Conservation (phyloP, 768 basidiomycete species). For the Mycena haematopus region DNA sequence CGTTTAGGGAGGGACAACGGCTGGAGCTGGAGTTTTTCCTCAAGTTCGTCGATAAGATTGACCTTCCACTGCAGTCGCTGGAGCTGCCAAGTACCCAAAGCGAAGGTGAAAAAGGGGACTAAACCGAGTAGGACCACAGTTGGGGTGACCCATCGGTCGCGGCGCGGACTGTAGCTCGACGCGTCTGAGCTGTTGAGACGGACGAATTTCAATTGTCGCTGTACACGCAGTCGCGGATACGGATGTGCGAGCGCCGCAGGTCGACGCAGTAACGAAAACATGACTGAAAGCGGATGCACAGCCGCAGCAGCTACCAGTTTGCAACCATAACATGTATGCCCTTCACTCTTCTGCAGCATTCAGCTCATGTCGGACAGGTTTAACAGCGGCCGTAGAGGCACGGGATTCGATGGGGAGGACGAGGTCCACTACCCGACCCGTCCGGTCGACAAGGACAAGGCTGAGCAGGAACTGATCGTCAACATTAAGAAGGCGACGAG, state of each 20-base stretch:
- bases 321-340: slow-evolving; percentile 15
- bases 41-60: slow-evolving; percentile 89
- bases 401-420: slow-evolving; percentile 73
- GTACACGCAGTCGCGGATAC: slow-evolving; percentile 10
- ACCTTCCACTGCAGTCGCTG: slow-evolving; percentile 95
- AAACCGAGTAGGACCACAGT: slow-evolving; percentile 79
- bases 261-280: slow-evolving; percentile 30
- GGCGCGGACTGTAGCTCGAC: slow-evolving; percentile 62
- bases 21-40: slow-evolving; percentile 83
- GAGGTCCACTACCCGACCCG: slow-evolving; percentile 95
- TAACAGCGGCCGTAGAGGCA: slow-evolving; percentile 38
- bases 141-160: slow-evolving; percentile 68
- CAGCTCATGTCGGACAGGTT: slow-evolving; percentile 42
- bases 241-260: slow-evolving; percentile 15
- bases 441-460: slow-evolving; percentile 98
- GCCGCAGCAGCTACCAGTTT: background rate
- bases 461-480: slow-evolving; percentile 89
- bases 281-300: slow-evolving; percentile 1
- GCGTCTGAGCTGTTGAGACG: slow-evolving; percentile 38
- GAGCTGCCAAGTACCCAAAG: slow-evolving; percentile 92
- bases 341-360: background rate
- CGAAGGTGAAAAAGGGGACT: slow-evolving; percentile 91
- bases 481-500: slow-evolving; percentile 99
- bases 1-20: slow-evolving; percentile 80
- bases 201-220: background rate